Evolutionary conservation across 345 rosid genomes (phyloP).

Genomic region (Ricinus communis): DNA sequence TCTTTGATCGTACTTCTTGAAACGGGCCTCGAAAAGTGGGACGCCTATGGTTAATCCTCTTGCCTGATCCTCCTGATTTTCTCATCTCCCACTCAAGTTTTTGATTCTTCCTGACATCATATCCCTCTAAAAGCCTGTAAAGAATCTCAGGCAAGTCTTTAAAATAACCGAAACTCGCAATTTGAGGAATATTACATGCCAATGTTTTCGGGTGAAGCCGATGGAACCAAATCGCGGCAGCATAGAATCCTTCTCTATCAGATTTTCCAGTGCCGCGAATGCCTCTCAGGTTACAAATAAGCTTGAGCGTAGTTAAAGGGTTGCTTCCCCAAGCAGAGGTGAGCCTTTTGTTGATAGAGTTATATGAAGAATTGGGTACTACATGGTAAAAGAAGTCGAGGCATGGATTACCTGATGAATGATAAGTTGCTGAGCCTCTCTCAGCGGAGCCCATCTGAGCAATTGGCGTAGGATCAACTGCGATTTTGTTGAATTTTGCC

Average conservation of each 20-base stretch:
- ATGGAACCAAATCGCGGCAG: conserved; percentile 61
- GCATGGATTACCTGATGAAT: conserved; percentile 49
- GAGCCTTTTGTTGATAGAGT: conserved; percentile 29
- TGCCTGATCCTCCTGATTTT: background rate
- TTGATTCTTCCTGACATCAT: conserved; percentile 38
- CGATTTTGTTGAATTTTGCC: conserved; percentile 36
- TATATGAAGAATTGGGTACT: conserved; percentile 46
- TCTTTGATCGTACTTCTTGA: background rate
- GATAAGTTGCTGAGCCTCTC: conserved; percentile 41
- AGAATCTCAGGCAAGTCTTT: conserved; percentile 67
- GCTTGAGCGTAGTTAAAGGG: conserved; percentile 54
- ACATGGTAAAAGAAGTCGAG: conserved; percentile 64
- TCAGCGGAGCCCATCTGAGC: conserved; percentile 44
- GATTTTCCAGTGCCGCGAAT: conserved; percentile 66
- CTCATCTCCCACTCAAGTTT: conserved; percentile 38
- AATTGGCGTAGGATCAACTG: background rate
- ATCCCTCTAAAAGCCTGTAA: conserved; percentile 53
- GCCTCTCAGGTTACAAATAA: conserved; percentile 65
- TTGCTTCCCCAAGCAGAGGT: conserved; percentile 45
- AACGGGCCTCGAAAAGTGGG: background rate
- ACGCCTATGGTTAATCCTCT: background rate
- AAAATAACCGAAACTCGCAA: conserved; percentile 50
- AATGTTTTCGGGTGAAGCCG: conserved; percentile 57
- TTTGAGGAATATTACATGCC: conserved; percentile 43
- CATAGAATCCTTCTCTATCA: conserved; percentile 63